phyloP scores from a whole-genome alignment of 441 rosid genomes.

The Dalechampia spathulata region DNA sequence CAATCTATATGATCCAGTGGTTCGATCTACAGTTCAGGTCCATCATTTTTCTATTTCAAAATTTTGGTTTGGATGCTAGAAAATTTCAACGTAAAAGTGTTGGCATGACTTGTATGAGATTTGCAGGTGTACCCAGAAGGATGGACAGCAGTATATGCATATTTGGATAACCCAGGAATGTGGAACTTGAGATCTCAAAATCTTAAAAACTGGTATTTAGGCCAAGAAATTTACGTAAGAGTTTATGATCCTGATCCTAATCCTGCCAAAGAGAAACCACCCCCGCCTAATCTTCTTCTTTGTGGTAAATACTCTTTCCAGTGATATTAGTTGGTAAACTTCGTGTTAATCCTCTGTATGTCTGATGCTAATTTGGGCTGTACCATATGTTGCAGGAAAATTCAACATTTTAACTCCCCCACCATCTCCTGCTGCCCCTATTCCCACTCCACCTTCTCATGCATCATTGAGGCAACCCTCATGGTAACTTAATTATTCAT shows the following conservation, averaged over 20 bases:
- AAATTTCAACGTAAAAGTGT: too few species aligned
- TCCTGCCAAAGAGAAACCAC: constrained; percentile 50
- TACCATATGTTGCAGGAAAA: constrained; percentile 20
- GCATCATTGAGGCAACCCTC: constrained; percentile 8
- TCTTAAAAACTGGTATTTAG: constrained; percentile 62
- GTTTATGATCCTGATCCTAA: constrained; percentile 56
- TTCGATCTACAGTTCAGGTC: constrained; percentile 55
- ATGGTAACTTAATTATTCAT: constrained; percentile 16
- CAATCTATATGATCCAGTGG: constrained; percentile 51
- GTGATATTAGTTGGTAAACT: too few species aligned
- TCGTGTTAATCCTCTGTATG: too few species aligned
- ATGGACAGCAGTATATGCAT: constrained; percentile 63
- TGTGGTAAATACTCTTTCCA: constrained; percentile 32
- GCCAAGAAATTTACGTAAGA: constrained; percentile 65
- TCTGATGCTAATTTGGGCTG: too few species aligned
- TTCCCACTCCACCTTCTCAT: constrained; percentile 14
- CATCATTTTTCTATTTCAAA: background rate
- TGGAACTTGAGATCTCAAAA: constrained; percentile 74
- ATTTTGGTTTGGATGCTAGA: too few species aligned
- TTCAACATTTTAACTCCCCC: constrained; percentile 15
- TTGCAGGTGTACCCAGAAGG: constrained; percentile 39
- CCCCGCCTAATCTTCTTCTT: constrained; percentile 46
- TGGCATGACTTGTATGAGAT: too few species aligned
- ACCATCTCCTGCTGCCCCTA: constrained; percentile 12
- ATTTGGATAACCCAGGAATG: constrained; percentile 75